Evolutionary conservation across 495 filamentous ascomycete genomes (phyloP).

Genomic region (Hypoxylon cercidicola): DNA sequence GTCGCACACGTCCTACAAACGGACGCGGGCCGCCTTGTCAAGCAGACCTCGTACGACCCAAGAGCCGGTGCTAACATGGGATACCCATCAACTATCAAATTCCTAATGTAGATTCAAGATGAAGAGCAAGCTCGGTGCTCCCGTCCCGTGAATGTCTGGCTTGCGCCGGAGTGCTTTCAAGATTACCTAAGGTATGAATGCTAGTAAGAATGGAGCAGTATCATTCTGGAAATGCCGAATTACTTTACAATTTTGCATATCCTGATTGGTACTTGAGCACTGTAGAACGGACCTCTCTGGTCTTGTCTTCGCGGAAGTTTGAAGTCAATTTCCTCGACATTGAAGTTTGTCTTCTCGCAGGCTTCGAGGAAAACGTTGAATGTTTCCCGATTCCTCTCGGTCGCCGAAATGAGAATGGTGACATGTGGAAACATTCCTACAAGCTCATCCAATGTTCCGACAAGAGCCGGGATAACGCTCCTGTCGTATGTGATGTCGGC

Average conservation of each 20-base stretch:
- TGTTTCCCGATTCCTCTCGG: slow-evolving; percentile 58
- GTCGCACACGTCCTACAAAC: slow-evolving; percentile 33
- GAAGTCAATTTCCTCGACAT: slow-evolving; percentile 49
- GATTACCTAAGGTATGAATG: not conserved
- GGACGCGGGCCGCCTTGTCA: slow-evolving; percentile 30
- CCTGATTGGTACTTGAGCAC: slow-evolving; percentile 53
- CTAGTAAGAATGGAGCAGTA: not conserved
- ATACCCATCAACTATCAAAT: not conserved
- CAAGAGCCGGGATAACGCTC: slow-evolving; percentile 54
- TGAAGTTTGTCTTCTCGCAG: slow-evolving; percentile 48
- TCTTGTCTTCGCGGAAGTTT: slow-evolving; percentile 44
- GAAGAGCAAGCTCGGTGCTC: no score
- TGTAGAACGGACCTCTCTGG: slow-evolving; percentile 63
- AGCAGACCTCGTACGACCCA: slow-evolving; percentile 18
- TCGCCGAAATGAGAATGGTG: slow-evolving; percentile 58
- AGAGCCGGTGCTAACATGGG: not conserved
- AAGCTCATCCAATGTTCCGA: slow-evolving; percentile 58
- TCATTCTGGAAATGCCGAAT: not conserved
- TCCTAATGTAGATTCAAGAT: no score
- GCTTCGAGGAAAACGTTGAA: slow-evolving; percentile 54
- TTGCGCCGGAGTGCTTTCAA: no score
- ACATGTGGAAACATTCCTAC: slow-evolving; percentile 48
- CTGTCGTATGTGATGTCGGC: slow-evolving; percentile 65
- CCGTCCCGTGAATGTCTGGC: no score
- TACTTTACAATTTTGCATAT: slow-evolving; percentile 50